phyloP scores from a whole-genome alignment of 1,284 basidiomycete species.

The Cryptococcus jaspeensis region DNA sequence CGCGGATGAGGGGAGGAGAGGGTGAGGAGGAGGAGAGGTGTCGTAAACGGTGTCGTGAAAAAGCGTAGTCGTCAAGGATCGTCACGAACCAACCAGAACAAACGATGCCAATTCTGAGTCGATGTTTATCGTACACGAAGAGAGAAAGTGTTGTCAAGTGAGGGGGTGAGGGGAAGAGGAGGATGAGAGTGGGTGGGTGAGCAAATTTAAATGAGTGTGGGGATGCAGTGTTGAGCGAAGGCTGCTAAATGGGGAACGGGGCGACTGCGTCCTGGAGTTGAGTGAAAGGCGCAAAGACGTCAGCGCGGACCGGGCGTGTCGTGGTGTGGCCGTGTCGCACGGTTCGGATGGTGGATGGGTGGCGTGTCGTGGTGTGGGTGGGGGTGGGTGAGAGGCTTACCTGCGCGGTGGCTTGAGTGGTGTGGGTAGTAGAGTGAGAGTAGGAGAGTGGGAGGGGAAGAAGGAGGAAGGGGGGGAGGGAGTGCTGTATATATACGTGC shows the following conservation, averaged over 20 bases:
- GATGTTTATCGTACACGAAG: neutral
- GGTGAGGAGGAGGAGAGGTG: neutral
- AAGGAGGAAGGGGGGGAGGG: neutral
- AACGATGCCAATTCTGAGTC: neutral
- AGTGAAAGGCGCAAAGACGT: neutral
- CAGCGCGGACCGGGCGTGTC: neutral
- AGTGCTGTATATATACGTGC: too few species aligned
- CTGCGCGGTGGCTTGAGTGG: neutral
- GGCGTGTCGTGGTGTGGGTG: neutral
- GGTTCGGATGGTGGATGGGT: too few species aligned
- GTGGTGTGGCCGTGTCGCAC: neutral
- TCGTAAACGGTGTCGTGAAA: neutral
- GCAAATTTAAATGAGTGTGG: neutral
- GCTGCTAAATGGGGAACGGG: too few species aligned
- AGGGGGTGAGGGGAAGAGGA: neutral
- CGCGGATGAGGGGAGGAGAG: neutral
- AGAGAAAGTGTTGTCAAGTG: neutral
- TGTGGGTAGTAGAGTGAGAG: neutral
- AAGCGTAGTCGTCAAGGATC: neutral
- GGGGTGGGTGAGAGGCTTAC: neutral
- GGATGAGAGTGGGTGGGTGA: neutral
- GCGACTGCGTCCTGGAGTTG: neutral
- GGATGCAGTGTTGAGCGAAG: neutral
- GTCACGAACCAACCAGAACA: too few species aligned
- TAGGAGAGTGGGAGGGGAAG: neutral